A percentile compares a stretch with the other conserved stretches of the same genome.
These are phyloP conservation scores for Mortierella hygrophila DNA, from an alignment of 192 early-diverging fungal genomes.

Conservation along the genomic window DNA sequence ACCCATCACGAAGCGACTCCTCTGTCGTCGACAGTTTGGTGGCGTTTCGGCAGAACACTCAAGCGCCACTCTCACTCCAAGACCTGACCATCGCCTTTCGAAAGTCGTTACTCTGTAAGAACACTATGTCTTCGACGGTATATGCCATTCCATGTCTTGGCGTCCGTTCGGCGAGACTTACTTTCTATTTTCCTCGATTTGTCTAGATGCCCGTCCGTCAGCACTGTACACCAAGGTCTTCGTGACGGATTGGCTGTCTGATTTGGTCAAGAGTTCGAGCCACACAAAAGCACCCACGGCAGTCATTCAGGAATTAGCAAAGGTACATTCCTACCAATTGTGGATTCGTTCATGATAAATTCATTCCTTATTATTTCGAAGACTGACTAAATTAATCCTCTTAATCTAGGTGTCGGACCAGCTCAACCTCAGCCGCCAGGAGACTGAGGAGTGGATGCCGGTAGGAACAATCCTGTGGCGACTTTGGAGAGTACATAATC, in stretches of 20 bases:
- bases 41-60: constrained; percentile 31
- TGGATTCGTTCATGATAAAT: not conserved
- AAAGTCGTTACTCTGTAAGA: constrained; percentile 25
- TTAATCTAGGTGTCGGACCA: constrained; percentile 25
- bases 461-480: not conserved
- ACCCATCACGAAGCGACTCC: constrained; percentile 4
- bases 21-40: constrained; percentile 28
- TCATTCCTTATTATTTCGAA: too few species aligned
- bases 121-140: not conserved
- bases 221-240: constrained; percentile 10
- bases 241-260: constrained; percentile 35
- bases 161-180: not conserved
- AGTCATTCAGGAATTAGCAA: constrained; percentile 31
- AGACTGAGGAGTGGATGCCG: constrained; percentile 41
- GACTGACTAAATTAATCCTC: not conserved
- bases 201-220: constrained; percentile 2
- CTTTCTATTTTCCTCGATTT: not conserved
- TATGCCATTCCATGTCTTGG: not conserved
- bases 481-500: not conserved
- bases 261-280: constrained; percentile 9
- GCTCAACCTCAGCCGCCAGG: constrained; percentile 21
- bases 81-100: constrained; percentile 33
- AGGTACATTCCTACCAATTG: not conserved
- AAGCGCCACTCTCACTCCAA: not conserved
- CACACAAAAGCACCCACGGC: not conserved